Percentiles rank a stretch among this genome's conserved stretches.
Conservation (phyloP, 75 land plant species). For the Ceratopteris richardii region DNA sequence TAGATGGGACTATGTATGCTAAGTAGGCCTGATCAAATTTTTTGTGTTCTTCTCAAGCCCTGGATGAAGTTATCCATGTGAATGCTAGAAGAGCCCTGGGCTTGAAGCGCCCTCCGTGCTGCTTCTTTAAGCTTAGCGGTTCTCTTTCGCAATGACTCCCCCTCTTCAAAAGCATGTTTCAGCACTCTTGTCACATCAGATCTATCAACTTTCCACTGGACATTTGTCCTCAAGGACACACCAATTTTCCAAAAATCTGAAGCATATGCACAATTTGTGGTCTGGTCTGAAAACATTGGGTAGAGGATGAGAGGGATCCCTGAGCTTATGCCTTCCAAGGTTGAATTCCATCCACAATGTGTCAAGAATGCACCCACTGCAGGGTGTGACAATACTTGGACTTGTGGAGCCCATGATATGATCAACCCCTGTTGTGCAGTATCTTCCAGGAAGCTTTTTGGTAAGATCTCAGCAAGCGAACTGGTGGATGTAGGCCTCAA, state of each 20-base stretch:
- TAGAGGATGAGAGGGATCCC: conserved; percentile 24
- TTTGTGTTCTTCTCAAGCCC: too few species aligned
- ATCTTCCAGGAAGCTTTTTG: conserved; percentile 8
- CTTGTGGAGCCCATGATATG: conserved; percentile 30
- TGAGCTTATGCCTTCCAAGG: conserved; percentile 13
- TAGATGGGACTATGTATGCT: too few species aligned
- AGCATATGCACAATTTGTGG: conserved; percentile 4
- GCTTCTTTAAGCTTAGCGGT: background rate
- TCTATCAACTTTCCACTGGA: background rate
- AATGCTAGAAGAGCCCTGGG: too few species aligned
- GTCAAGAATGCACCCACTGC: conserved; percentile 25
- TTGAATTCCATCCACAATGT: conserved; percentile 32
- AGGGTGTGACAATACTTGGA: conserved; percentile 14
- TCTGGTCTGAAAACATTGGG: conserved; percentile 15
- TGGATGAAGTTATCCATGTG: too few species aligned
- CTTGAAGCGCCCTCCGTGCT: conserved; percentile 2
- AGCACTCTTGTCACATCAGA: background rate
- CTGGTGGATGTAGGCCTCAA: too few species aligned
- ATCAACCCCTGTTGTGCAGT: conserved; percentile 12
- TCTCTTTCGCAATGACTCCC: background rate
- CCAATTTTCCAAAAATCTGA: conserved; percentile 13
- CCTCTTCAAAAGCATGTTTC: background rate
- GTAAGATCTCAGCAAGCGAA: background rate
- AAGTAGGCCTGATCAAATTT: too few species aligned
- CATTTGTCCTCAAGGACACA: background rate